Percentiles rank a stretch among this genome's conserved stretches.
phyloP scores from a whole-genome alignment of 192 early-diverging fungal species.

The Umbelopsis ramanniana region DNA sequence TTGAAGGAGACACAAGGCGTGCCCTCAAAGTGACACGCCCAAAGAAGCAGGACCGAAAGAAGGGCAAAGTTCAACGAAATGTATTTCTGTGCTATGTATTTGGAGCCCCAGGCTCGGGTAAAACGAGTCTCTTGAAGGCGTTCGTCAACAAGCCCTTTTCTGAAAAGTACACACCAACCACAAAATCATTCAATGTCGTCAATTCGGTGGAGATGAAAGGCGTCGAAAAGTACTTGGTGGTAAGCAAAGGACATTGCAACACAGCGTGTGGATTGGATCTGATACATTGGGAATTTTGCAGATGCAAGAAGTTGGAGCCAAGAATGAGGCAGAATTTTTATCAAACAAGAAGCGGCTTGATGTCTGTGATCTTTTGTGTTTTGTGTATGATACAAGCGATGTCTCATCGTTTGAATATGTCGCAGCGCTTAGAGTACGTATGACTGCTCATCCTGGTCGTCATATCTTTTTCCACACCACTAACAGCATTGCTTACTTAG shows the following conservation, averaged over 20 bases:
- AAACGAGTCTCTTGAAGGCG: constrained; percentile 85
- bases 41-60: constrained; percentile 71
- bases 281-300: constrained; percentile 29
- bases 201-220: constrained; percentile 97
- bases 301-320: constrained; percentile 93
- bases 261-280: not conserved
- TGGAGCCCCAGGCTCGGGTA: constrained; percentile 91
- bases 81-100: constrained; percentile 96
- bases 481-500: constrained; percentile 32
- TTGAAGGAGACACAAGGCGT: constrained; percentile 84
- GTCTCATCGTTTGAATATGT: constrained; percentile 94
- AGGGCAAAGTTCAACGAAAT: constrained; percentile 84
- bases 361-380: constrained; percentile 87
- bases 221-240: constrained; percentile 92
- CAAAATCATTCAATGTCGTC: constrained; percentile 79
- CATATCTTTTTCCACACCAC: too few species aligned
- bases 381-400: constrained; percentile 96
- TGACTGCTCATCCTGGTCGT: not conserved
- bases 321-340: constrained; percentile 86
- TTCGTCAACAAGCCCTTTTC: constrained; percentile 87
- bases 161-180: constrained; percentile 76
- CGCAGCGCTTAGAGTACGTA: constrained; percentile 39
- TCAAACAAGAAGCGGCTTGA: constrained; percentile 88
- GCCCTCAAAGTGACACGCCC: constrained; percentile 83
- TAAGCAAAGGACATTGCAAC: constrained; percentile 38